A percentile compares a stretch with the other conserved stretches of the same genome.
Conservation (phyloP, 805 yeast species). For the Saccharomyces mikatae region DNA sequence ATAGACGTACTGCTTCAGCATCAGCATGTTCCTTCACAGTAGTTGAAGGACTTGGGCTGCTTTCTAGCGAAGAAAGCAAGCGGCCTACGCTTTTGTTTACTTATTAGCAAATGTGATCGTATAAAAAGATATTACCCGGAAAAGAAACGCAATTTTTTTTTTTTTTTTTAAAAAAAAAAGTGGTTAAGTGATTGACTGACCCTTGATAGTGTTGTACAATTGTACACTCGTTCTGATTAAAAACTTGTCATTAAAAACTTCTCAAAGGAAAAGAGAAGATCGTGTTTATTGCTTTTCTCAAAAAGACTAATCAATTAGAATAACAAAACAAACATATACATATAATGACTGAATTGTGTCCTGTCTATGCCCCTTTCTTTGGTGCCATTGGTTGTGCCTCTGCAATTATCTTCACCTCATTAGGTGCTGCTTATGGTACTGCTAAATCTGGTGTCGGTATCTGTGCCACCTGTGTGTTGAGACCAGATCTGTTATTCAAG, state of each 20-base stretch:
- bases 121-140: neutral
- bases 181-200: neutral
- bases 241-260: neutral
- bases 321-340: neutral
- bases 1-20: neutral
- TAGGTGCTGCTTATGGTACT: conserved; percentile 98
- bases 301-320: neutral
- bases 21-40: neutral
- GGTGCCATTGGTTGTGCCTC: conserved; percentile 99
- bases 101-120: neutral
- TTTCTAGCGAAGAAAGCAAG: neutral
- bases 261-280: neutral
- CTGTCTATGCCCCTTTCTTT: conserved; percentile 73
- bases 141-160: neutral
- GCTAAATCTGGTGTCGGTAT: conserved; percentile 99
- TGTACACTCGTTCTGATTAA: neutral
- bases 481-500: conserved; percentile 92
- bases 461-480: conserved; percentile 93
- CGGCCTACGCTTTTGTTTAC: neutral
- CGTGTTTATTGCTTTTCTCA: neutral
- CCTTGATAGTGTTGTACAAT: neutral
- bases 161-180: neutral
- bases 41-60: neutral
- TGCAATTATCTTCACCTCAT: conserved; percentile 96
- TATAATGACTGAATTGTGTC: conserved; percentile 32